Percentiles rank a stretch among this genome's conserved stretches.
Evolutionary conservation across 768 basidiomycete genomes (phyloP).

Genomic region (Mycena rebaudengoi): DNA sequence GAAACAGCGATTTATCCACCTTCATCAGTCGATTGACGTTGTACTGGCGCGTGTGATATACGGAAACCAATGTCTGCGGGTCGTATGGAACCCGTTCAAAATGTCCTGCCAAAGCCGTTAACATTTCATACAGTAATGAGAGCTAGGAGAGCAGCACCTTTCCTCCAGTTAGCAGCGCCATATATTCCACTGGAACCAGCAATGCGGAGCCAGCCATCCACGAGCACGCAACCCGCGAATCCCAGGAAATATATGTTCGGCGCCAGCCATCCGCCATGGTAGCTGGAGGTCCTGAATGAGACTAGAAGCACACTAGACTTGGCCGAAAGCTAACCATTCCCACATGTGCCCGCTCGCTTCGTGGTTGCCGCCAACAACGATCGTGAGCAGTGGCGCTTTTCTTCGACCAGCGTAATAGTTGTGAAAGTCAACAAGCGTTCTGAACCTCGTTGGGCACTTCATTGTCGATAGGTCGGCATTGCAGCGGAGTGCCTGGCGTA

Average conservation of each 20-base stretch:
- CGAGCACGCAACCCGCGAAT: slow-evolving; percentile 85
- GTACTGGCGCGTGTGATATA: slow-evolving; percentile 92
- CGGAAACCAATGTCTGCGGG: slow-evolving; percentile 73
- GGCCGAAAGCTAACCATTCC: slow-evolving; percentile 5
- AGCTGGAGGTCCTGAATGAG: slow-evolving; percentile 52
- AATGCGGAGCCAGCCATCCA: slow-evolving; percentile 84
- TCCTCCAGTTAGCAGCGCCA: slow-evolving; percentile 76
- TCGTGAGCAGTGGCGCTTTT: slow-evolving; percentile 56
- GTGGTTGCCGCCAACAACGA: slow-evolving; percentile 24
- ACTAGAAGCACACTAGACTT: too few species aligned
- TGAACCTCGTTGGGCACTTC: slow-evolving; percentile 77
- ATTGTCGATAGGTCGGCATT: slow-evolving; percentile 65
- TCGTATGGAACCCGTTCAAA: slow-evolving; percentile 88
- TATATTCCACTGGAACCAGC: slow-evolving; percentile 94
- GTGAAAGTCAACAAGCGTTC: slow-evolving; percentile 69
- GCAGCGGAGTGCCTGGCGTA: slow-evolving; percentile 16
- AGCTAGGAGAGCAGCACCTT: slow-evolving; percentile 56
- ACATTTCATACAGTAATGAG: not conserved
- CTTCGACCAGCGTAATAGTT: slow-evolving; percentile 75
- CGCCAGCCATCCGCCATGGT: slow-evolving; percentile 97
- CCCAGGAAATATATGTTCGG: slow-evolving; percentile 98
- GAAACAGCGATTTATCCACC: slow-evolving; percentile 49
- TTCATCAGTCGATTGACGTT: slow-evolving; percentile 81
- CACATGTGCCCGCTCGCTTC: slow-evolving; percentile 19
- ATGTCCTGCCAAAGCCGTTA: slow-evolving; percentile 58